phyloP scores from a whole-genome alignment of 306 rosid genomes.

The Urtica urens region DNA sequence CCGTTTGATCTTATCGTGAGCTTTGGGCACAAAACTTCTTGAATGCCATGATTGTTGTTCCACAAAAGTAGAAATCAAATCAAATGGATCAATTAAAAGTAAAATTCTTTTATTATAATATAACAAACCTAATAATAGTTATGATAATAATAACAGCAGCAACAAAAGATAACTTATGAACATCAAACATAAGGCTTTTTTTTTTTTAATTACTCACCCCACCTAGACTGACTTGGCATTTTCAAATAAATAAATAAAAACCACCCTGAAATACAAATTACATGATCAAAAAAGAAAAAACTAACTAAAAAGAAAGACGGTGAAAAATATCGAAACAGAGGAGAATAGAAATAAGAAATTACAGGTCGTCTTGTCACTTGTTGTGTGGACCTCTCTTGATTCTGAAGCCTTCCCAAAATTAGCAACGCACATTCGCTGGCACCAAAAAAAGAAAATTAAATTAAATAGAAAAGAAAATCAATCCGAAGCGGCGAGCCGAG shows the following conservation, averaged over 20 bases:
- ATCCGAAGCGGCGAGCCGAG: not conserved
- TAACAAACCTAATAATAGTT: constrained; percentile 19
- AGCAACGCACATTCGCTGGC: constrained; percentile 30
- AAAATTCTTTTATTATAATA: constrained; percentile 22
- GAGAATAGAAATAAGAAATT: not conserved
- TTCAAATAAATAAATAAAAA: no score
- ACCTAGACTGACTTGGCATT: no score
- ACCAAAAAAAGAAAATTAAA: no score
- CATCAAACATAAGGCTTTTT: constrained; percentile 21
- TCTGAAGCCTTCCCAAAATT: constrained; percentile 24
- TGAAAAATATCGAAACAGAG: not conserved
- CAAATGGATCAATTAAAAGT: no score
- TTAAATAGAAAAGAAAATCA: not conserved
- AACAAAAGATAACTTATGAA: constrained; percentile 11
- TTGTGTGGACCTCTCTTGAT: no score
- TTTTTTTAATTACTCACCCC: constrained; percentile 39
- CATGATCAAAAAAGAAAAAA: not conserved
- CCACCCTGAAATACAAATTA: constrained; percentile 7
- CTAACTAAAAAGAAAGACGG: not conserved
- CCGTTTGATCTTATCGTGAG: no score
- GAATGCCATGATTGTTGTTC: no score
- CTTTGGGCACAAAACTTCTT: no score
- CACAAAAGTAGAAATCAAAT: no score
- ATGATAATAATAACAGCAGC: not conserved
- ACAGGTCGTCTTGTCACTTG: constrained; percentile 38